Evolutionary conservation across 139 green algal genomes (phyloP), one percentile per base, ranked within the genome.

Genomic region (Tetraselmis striata): DNA sequence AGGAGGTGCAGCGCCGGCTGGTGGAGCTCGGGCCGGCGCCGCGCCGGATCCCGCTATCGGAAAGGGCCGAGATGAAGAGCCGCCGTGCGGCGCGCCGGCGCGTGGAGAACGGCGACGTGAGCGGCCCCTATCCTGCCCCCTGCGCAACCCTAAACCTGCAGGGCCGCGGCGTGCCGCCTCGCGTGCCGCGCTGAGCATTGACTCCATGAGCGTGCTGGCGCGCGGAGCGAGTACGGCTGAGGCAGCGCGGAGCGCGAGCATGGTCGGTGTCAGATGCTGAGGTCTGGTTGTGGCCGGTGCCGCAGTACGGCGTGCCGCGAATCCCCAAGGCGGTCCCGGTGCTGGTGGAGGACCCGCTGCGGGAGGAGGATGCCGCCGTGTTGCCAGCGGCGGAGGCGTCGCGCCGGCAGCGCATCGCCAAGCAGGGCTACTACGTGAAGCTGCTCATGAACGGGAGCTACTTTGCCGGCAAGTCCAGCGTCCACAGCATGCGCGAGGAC

Each of bases 361-460:
- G 28, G 5, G 18, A 29, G 30, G 77, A 27, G 30, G 28, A 26
- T 5, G 76, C 29, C 31, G 75, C 28, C 27, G 11, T 25, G 23
- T n/a, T 29, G 2, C 30, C 28, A 31, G 30, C 30, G 30, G 28
- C 2, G 5, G n/a, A 2, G 2, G 1, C 1, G 45, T 32, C 32
- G 29, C 75, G 75, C 75, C 75, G 76, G 75, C 81, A n/a, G 45
- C 2, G 31, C 30, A 45, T 27, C 80, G 79, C 30, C 27, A 79
- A 5, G 82, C 76, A 11, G 77, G 77, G 81, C 28, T 93, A 93
- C 80, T 88, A 87, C 74, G 76, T 76, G 0, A 79, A 83, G 29
- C 82, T 93, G 32, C 82, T 85, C 26, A 84, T 93, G 1, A 93
- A 93, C 79, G 83, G 81, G 0, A 67, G 45, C 45, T 76, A 86